Conservation (phyloP, 257 asterid genomes). For the Nicotiana obtusifolia region DNA sequence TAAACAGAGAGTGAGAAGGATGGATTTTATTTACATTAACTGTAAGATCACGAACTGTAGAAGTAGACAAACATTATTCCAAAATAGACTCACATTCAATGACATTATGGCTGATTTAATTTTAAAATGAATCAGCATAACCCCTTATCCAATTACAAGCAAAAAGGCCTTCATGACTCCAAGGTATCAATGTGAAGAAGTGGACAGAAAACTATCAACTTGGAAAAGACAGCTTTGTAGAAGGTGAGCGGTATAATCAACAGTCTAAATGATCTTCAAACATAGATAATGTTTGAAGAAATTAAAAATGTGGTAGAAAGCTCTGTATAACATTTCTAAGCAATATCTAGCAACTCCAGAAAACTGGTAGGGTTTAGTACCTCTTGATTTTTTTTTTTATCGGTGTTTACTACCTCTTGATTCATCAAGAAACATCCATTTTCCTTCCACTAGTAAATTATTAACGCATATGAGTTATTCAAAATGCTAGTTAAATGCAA, state of each 20-base stretch:
- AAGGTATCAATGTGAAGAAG: background rate
- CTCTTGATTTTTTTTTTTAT: no score
- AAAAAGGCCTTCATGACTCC: background rate
- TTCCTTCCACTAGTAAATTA: background rate
- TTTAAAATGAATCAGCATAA: no score
- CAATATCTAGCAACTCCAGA: constrained; percentile 1
- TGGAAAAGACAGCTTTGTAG: background rate
- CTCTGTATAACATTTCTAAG: background rate
- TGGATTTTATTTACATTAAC: background rate
- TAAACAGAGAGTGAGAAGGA: background rate
- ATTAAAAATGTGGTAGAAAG: no score
- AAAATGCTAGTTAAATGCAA: background rate
- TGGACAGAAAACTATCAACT: background rate
- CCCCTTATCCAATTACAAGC: background rate
- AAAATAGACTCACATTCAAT: background rate
- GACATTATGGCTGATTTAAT: background rate
- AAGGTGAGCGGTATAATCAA: background rate
- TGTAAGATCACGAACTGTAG: background rate
- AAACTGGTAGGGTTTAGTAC: background rate
- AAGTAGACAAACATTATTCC: background rate
- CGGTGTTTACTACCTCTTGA: background rate
- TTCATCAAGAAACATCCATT: background rate
- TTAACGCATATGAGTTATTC: background rate
- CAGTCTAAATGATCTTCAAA: background rate
- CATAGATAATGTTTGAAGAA: no score